phyloP scores from a whole-genome alignment of 2,329 filamentous ascomycete genomes.

The Paracoccidioides brasiliensis region DNA sequence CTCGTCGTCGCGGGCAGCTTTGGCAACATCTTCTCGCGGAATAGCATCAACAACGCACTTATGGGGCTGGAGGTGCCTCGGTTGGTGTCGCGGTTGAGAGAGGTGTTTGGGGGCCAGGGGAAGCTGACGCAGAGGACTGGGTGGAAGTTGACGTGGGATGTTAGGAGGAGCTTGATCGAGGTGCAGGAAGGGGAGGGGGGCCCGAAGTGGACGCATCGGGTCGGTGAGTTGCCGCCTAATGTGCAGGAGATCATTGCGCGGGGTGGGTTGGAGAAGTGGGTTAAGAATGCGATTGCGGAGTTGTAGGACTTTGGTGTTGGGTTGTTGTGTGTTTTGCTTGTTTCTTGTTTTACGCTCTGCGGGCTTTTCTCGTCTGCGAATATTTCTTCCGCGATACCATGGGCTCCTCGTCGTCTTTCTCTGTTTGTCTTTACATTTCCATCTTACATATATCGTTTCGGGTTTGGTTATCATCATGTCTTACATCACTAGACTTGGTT shows the following conservation, averaged over 20 bases:
- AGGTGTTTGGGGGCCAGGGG: constrained; percentile 37
- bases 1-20: constrained; percentile 72
- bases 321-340: neutral
- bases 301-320: neutral
- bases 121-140: constrained; percentile 59
- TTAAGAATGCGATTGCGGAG: constrained; percentile 51
- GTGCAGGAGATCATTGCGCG: constrained; percentile 73
- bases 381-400: neutral
- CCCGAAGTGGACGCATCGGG: constrained; percentile 61
- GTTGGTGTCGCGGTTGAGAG: constrained; percentile 22
- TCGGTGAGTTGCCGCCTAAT: constrained; percentile 70
- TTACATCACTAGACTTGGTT: neutral
- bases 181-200: constrained; percentile 56
- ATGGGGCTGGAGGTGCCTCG: constrained; percentile 27
- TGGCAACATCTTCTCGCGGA: constrained; percentile 66
- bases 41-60: constrained; percentile 33
- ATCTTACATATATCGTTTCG: neutral
- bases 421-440: neutral
- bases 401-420: neutral
- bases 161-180: constrained; percentile 55
- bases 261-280: constrained; percentile 72
- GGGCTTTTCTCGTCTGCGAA: neutral
- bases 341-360: neutral
- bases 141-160: constrained; percentile 75
- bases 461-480: neutral